These are phyloP conservation scores for Arbutus unedo DNA, from an alignment of 148 eudicot species.

Conservation along the genomic window DNA sequence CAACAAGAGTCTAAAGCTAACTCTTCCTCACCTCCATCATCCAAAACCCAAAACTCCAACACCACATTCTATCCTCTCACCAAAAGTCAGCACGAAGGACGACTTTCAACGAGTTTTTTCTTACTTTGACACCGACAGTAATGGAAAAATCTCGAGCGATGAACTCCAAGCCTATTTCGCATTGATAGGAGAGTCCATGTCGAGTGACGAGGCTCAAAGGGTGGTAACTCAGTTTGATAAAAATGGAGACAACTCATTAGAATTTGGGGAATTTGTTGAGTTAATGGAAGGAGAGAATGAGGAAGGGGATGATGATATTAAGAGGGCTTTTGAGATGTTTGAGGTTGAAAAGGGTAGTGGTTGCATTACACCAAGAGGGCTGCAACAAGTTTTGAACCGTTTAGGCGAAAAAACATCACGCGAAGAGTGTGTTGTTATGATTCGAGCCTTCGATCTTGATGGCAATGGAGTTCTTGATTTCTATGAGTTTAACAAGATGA, in stretches of 20 bases:
- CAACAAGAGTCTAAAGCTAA: slow-evolving; percentile 21
- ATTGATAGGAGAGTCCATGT: slow-evolving; percentile 41
- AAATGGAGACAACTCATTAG: slow-evolving; percentile 41
- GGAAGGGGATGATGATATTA: slow-evolving; percentile 33
- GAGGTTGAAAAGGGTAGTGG: slow-evolving; percentile 57
- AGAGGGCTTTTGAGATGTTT: slow-evolving; percentile 59
- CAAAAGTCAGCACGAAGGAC: slow-evolving; percentile 28
- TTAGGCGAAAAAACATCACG: slow-evolving; percentile 45
- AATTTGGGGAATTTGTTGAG: slow-evolving; percentile 40
- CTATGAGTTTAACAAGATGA: slow-evolving; percentile 58
- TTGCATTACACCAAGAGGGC: slow-evolving; percentile 54
- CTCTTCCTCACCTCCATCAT: slow-evolving; percentile 18
- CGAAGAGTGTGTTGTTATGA: slow-evolving; percentile 51
- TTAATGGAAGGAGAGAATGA: slow-evolving; percentile 30
- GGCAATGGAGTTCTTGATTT: slow-evolving; percentile 68
- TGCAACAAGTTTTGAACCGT: slow-evolving; percentile 44
- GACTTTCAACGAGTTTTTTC: slow-evolving; percentile 44
- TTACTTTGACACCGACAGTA: slow-evolving; percentile 39
- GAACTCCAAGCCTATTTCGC: slow-evolving; percentile 43
- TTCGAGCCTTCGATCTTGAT: slow-evolving; percentile 50
- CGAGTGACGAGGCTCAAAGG: slow-evolving; percentile 41
- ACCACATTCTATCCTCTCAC: slow-evolving; percentile 2
- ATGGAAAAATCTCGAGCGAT: slow-evolving; percentile 46
- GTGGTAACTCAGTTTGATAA: slow-evolving; percentile 43
- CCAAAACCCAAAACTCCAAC: slow-evolving; percentile 19